phyloP scores from a whole-genome alignment of 371 early-diverging fungal genomes.

The Haplosporangium sp. region DNA sequence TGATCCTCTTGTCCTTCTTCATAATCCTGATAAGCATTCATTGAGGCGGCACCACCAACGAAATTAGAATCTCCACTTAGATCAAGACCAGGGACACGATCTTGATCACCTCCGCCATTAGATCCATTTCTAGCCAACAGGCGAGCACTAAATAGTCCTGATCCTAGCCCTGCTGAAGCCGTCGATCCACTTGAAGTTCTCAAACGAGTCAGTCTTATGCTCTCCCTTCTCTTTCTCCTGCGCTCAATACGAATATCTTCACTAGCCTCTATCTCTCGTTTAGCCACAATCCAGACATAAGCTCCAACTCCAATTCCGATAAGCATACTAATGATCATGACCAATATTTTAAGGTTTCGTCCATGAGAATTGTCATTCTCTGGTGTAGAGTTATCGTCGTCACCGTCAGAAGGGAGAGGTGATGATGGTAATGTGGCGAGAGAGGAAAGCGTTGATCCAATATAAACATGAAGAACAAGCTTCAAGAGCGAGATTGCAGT shows the following conservation, averaged over 20 bases:
- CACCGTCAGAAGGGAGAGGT: constrained; percentile 44
- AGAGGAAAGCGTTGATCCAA: constrained; percentile 78
- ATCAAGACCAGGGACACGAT: constrained; percentile 13
- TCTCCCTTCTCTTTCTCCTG: constrained; percentile 35
- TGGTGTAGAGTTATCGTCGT: constrained; percentile 15
- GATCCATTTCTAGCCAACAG: constrained; percentile 23
- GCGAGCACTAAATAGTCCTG: constrained; percentile 3
- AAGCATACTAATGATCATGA: constrained; percentile 59
- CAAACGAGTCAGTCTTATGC: constrained; percentile 23
- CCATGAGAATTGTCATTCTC: constrained; percentile 13
- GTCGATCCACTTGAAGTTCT: background rate
- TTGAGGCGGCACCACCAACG: constrained; percentile 18
- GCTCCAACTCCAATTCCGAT: constrained; percentile 67
- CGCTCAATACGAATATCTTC: constrained; percentile 47
- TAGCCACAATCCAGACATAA: constrained; percentile 69
- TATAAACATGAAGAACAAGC: constrained; percentile 75
- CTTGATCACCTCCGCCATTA: constrained; percentile 7
- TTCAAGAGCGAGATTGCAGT: constrained; percentile 77
- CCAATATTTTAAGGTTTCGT: constrained; percentile 51
- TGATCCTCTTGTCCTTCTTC: constrained; percentile 45
- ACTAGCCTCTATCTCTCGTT: constrained; percentile 62
- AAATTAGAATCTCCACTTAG: constrained; percentile 18
- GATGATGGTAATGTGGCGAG: constrained; percentile 58
- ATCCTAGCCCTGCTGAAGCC: constrained; percentile 12
- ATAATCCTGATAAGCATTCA: constrained; percentile 25